Conservation (phyloP, 345 rosid genomes). For the Sonneratia caseolaris region DNA sequence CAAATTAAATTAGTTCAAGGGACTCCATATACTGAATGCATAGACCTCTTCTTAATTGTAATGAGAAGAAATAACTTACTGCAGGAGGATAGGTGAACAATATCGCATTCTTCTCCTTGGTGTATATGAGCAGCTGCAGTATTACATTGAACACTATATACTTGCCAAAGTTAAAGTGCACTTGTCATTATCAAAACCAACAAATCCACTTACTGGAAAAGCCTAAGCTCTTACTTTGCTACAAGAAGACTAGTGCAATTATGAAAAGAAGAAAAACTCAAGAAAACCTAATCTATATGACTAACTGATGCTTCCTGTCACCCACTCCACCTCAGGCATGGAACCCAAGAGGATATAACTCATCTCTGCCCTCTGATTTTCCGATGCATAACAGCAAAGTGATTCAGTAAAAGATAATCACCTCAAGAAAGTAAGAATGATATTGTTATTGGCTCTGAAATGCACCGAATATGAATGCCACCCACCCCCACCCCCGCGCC, state of each 20-base stretch:
- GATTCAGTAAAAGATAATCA: not conserved
- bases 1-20: no score
- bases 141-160: conserved; percentile 74
- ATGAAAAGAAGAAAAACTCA: not conserved
- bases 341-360: not conserved
- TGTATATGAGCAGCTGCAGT: conserved; percentile 73
- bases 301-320: not conserved
- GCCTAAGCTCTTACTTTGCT: not conserved
- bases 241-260: not conserved
- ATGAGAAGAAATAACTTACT: conserved; percentile 27
- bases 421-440: not conserved
- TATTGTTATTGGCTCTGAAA: not conserved
- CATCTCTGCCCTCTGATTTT: no score
- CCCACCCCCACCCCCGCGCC: no score
- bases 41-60: no score
- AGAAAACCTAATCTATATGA: not conserved
- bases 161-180: conserved; percentile 69
- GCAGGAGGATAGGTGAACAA: conserved; percentile 84
- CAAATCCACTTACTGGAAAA: not conserved
- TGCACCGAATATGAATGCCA: not conserved
- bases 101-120: conserved; percentile 89
- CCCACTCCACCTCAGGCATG: not conserved
- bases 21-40: no score
- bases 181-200: conserved; percentile 10
- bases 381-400: no score